Base-by-base conservation (phyloP, 192 early-diverging fungal genomes). In the Backusella psychrophila region DNA sequence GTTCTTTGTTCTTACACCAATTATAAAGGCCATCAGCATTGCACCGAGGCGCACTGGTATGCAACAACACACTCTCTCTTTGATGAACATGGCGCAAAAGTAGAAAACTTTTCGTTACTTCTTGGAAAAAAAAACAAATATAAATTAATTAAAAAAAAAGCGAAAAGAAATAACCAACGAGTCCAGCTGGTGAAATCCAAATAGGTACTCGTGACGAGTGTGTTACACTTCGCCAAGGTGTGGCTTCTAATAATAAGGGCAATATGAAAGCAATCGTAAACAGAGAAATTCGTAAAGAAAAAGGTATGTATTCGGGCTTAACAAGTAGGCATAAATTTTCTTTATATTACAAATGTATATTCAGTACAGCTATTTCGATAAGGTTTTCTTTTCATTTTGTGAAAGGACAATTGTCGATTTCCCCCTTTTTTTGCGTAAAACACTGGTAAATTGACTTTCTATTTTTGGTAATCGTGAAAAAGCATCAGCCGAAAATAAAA, bases 21-120 rank as follows among this genome's bases (percentile, higher is more conserved):
- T 46, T 31, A 70, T 38, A 9, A 67, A 42, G 7, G 75, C 69
- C 49, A 76, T 76, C 3, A 76, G 34, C 17, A 76, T 42, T 34
- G 52, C 66, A 41, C 75, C 75, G 33, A 76, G n/a, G 6, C 75
- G 65, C 12, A 67, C 68, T 29, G 75, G 75, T 33, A 76, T 38
- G 17, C 75, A 76, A 7, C 75, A 76, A 36, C 65, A 69, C 15
- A 76, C 68, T 69, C 41, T 69, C 8, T 75, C 66, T 15, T 72
- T 39, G n/a, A 17, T 46, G 21, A 46, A 21, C 70, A 46, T 72
- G 41, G 41, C 11, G 21, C 26, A 63, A 63, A 56, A 23, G 8
- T 11, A 11, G n/a, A 56, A 23, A 26, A 56, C 9, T 8, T 39
- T 39, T 39, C 7, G 7, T 11, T 39, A 11, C 9, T 39, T 39